These are phyloP conservation scores for Carallia pectinifolia DNA, from an alignment of 345 rosid species.

Conservation along the genomic window DNA sequence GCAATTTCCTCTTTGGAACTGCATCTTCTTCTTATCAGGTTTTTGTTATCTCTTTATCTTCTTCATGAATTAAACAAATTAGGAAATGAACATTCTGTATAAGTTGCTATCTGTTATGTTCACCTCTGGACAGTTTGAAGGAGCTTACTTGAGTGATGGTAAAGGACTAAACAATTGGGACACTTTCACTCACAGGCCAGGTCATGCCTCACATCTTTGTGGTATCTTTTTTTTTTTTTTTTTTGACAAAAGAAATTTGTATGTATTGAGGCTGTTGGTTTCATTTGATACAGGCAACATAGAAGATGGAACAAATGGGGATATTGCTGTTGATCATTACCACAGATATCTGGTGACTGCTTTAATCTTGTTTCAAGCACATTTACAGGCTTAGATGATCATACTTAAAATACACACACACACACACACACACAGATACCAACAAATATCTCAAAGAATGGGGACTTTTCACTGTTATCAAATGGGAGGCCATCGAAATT, in stretches of 20 bases:
- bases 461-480: too few relatives aligned
- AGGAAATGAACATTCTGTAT: background rate
- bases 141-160: constrained; percentile 48
- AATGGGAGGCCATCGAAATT: too few relatives aligned
- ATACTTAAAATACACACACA: too few relatives aligned
- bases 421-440: too few relatives aligned
- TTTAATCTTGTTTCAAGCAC: background rate
- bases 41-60: background rate
- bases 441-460: too few relatives aligned
- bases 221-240: background rate
- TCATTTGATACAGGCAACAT: constrained; percentile 37
- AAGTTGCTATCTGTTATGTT: background rate
- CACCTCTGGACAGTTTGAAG: constrained; percentile 42
- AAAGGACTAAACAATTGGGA: constrained; percentile 65
- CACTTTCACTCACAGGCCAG: constrained; percentile 40
- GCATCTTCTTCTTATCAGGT: constrained; percentile 86
- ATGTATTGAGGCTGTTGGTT: background rate
- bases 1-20: constrained; percentile 66
- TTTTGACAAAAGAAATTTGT: background rate
- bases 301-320: constrained; percentile 62
- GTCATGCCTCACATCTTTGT: constrained; percentile 12
- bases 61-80: background rate
- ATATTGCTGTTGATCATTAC: constrained; percentile 66
- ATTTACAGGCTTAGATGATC: background rate
- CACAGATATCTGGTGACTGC: constrained; percentile 55